Evolutionary conservation across 1,139 yeast species (phyloP), one percentile per base, ranked within the genome.

Genomic region (Pichia sp.): DNA sequence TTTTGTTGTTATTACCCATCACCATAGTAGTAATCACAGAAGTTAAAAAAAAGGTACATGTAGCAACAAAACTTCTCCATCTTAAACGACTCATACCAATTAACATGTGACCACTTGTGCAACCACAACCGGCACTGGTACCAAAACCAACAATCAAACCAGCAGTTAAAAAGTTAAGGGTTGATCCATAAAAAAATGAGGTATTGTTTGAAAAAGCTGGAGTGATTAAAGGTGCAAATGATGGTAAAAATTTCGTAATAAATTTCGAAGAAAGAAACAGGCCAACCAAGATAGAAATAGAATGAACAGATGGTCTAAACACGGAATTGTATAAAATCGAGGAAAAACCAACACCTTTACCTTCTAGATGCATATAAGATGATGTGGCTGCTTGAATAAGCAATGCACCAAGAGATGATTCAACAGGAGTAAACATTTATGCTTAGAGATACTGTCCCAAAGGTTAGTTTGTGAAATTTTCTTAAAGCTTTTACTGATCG

Each of bases 71-170:
- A 13, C 73, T 67, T 43, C 76, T 57, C 39, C 56, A 37, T 33
- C 75, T 58, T 8, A 68, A 48, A 31, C 76, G 57, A 4, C 75
- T 65, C 14, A 71, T 40, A 0, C 77, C 77, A 19, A 62, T 57
- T 7, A 72, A 57, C 74, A 72, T 68, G 46, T 72, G 77, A 6
- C 77, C 77, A 0, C 75, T 69, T 2, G 77, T 72, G 44, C 77
- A 72, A 0, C 76, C 77, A 19, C 64, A 56, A 0, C 73, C 76
- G 27, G 62, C 52, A 33, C 61, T 61, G 0, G 76, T 66, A 1
- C 77, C 77, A 1, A 65, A 23, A 0, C 77, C 77, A 2, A 65
- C 70, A 2, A 70, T 50, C 0, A 62, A 40, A 0, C 75, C 75
- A 0, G 71, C 34, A 15, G 55, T 8, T 43, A 42, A 27, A 43